These are phyloP conservation scores for Beauveria sp. DNA, from an alignment of 2,329 filamentous ascomycete genomes.

Conservation along the genomic window DNA sequence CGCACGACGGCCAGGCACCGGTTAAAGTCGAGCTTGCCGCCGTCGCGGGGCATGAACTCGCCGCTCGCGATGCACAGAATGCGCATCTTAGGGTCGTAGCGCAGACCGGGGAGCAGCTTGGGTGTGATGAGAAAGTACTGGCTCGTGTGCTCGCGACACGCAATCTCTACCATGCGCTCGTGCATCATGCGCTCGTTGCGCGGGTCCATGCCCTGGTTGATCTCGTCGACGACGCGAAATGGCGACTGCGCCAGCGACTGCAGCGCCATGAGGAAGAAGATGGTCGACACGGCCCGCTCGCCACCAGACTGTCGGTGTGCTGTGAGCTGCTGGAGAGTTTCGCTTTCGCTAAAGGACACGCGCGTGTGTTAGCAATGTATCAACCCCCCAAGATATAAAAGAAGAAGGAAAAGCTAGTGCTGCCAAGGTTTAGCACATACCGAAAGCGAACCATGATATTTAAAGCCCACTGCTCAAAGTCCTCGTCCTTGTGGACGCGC, in stretches of 20 bases:
- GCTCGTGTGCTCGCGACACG: slow-evolving; percentile 71
- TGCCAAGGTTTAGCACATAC: slow-evolving; percentile 35
- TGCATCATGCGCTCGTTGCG: slow-evolving; percentile 98
- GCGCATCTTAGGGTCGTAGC: slow-evolving; percentile 86
- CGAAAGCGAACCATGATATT: slow-evolving; percentile 94
- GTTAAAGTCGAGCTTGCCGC: slow-evolving; percentile 41
- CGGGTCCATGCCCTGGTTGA: slow-evolving; percentile 99
- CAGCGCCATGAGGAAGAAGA: slow-evolving; percentile 98
- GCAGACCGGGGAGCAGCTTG: slow-evolving; percentile 78
- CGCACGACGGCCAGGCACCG: slow-evolving; percentile 37
- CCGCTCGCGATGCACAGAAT: slow-evolving; percentile 91
- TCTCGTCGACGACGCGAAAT: slow-evolving; percentile 97
- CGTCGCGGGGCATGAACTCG: slow-evolving; percentile 57
- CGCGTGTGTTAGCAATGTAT: slow-evolving; percentile 7
- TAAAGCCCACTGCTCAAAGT: slow-evolving; percentile 91
- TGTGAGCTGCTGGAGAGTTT: slow-evolving; percentile 76
- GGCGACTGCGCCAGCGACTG: slow-evolving; percentile 89
- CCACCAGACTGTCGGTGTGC: slow-evolving; percentile 93
- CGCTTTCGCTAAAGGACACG: slow-evolving; percentile 52
- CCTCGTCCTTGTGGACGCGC: slow-evolving; percentile 76
- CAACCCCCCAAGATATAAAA: background rate
- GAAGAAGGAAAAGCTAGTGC: background rate
- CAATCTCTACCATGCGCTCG: slow-evolving; percentile 96
- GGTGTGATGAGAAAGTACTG: slow-evolving; percentile 97
- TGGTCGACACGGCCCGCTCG: slow-evolving; percentile 91